Conservation (phyloP, 305 asterid species). For the Striga hermonthica region DNA sequence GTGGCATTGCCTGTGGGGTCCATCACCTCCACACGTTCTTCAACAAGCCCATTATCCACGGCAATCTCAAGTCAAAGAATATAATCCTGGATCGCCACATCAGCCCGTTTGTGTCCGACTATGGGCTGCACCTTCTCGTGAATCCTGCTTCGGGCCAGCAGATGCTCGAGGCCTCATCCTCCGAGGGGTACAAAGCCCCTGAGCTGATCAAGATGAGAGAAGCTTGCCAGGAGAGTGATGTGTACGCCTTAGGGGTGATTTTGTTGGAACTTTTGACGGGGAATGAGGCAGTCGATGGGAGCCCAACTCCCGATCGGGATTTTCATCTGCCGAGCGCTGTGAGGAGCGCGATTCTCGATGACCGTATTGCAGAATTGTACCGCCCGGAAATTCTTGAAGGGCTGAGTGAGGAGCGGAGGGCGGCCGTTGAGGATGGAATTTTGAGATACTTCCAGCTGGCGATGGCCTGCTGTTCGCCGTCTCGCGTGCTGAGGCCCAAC, state of each 20-base stretch:
- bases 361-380: slow-evolving; percentile 46
- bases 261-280: slow-evolving; percentile 74
- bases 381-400: slow-evolving; percentile 49
- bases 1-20: slow-evolving; percentile 65
- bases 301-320: slow-evolving; percentile 48
- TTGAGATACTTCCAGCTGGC: slow-evolving; percentile 64
- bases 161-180: slow-evolving; percentile 63
- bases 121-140: slow-evolving; percentile 66
- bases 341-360: slow-evolving; percentile 63
- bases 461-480: slow-evolving; percentile 83
- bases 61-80: slow-evolving; percentile 82
- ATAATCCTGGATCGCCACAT: slow-evolving; percentile 52
- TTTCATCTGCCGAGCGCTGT: slow-evolving; percentile 49
- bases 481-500: slow-evolving; percentile 65
- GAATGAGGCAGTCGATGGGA: slow-evolving; percentile 51
- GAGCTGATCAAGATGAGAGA: slow-evolving; percentile 83
- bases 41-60: slow-evolving; percentile 68
- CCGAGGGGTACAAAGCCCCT: slow-evolving; percentile 71
- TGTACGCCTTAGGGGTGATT: slow-evolving; percentile 77
- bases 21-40: slow-evolving; percentile 63
- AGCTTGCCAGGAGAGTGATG: slow-evolving; percentile 55
- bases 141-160: slow-evolving; percentile 62
- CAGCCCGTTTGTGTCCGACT: slow-evolving; percentile 70
- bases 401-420: slow-evolving; percentile 35
- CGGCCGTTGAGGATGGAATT: slow-evolving; percentile 35